These are phyloP conservation scores for Hygrocybe punicea DNA, from an alignment of 768 basidiomycete species.

Conservation along the genomic window DNA sequence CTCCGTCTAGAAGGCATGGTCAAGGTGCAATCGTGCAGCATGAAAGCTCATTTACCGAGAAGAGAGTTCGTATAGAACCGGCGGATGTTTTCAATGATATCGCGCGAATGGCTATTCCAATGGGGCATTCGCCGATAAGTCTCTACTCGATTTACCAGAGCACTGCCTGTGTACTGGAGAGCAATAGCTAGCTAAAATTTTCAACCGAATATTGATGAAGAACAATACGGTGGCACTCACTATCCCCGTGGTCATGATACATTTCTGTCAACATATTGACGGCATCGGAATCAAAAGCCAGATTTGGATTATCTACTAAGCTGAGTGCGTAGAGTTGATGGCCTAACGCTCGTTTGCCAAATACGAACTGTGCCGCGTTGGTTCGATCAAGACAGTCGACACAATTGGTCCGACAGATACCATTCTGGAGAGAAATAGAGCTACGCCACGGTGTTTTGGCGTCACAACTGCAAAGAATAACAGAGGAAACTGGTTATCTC, in stretches of 20 bases:
- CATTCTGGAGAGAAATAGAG: constrained; percentile 80
- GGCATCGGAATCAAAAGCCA: constrained; percentile 90
- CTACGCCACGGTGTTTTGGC: constrained; percentile 51
- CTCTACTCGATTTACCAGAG: constrained; percentile 92
- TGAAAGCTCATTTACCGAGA: constrained; percentile 51
- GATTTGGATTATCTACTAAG: constrained; percentile 76
- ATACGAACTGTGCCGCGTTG: constrained; percentile 95
- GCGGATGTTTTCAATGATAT: constrained; percentile 92
- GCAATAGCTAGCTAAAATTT: constrained; percentile 63
- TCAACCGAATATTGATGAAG: neutral
- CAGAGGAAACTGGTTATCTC: neutral
- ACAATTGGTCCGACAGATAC: constrained; percentile 91
- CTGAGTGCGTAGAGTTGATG: constrained; percentile 96
- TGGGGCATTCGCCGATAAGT: constrained; percentile 94
- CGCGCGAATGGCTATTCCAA: constrained; percentile 96
- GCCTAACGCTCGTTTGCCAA: constrained; percentile 90
- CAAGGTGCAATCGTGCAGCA: constrained; percentile 2
- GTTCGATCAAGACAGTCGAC: constrained; percentile 97
- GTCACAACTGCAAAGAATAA: constrained; percentile 13
- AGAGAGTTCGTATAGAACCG: constrained; percentile 94
- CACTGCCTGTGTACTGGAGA: constrained; percentile 94
- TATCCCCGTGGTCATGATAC: constrained; percentile 97
- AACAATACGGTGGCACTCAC: constrained; percentile 41
- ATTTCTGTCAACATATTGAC: constrained; percentile 97
- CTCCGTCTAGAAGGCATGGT: constrained; percentile 60